Evolutionary conservation across 2,329 filamentous ascomycete genomes (phyloP).

Genomic region (Paecilomyces sp.): DNA sequence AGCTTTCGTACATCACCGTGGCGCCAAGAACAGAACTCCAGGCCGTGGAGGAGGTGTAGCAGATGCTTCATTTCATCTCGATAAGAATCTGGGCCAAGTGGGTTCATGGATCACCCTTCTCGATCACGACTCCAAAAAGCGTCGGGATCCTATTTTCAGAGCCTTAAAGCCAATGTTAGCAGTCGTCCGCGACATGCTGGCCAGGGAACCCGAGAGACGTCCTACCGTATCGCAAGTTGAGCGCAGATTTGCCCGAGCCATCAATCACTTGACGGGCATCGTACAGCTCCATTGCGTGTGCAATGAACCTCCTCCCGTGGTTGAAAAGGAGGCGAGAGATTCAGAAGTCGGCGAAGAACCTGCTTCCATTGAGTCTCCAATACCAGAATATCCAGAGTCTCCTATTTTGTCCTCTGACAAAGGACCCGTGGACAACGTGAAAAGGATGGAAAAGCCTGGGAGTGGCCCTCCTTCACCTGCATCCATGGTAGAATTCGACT

Average conservation of each 20-base stretch:
- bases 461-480: conserved; percentile 2
- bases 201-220: conserved; percentile 22
- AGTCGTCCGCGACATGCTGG: conserved; percentile 30
- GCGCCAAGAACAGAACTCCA: conserved; percentile 43
- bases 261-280: conserved; percentile 11
- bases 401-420: neutral
- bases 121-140: conserved; percentile 41
- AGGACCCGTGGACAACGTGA: neutral
- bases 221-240: conserved; percentile 25
- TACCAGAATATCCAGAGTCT: neutral
- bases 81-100: conserved; percentile 45
- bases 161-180: conserved; percentile 32
- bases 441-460: neutral
- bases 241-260: conserved; percentile 14
- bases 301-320: neutral
- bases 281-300: conserved; percentile 5
- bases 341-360: neutral
- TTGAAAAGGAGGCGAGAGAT: neutral
- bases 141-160: conserved; percentile 29
- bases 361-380: neutral
- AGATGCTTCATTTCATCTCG: conserved; percentile 52
- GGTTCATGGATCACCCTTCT: conserved; percentile 49
- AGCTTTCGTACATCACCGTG: conserved; percentile 50
- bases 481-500: conserved; percentile 2
- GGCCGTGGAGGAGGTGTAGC: conserved; percentile 42